Evolutionary conservation across 78 protist genomes (phyloP), one percentile per base, ranked within the genome.

Genomic region (Bigelowiella natans): DNA sequence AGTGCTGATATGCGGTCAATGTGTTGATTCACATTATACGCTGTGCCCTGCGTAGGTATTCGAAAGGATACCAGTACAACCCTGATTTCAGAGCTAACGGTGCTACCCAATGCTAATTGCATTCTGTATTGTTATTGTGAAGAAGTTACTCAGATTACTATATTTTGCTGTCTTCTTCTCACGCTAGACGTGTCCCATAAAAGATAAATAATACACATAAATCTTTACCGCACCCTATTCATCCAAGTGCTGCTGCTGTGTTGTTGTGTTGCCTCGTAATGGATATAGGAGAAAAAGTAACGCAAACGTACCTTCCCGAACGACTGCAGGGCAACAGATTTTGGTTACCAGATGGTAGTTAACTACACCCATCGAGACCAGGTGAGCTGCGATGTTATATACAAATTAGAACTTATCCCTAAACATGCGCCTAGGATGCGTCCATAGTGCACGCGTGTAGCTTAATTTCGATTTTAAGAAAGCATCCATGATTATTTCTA

Each of bases 51-150:
- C 73, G 34, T 51, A 51, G 73, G 73, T 51, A 51, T 18, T 51
- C 73, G 73, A 51, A 51, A 1, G 96, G 94, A 0, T 95, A 95
- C 93, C 85, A 90, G 82, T 95, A 95, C 83, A 93, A 93, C 82
- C 96, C 94, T 7, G 73, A 51, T 7, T 51, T 51, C 18, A 18
- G 18, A 18, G 34, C 7, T 26, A 51, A 51, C 7, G 73, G 73
- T 51, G 73, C 7, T 51, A 51, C 7, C 34, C n/a, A n/a, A n/a
- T n/a, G n/a, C n/a, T n/a, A n/a, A n/a, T n/a, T n/a, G n/a, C n/a
- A n/a, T n/a, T n/a, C n/a, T n/a, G n/a, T n/a, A n/a, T n/a, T n/a
- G n/a, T n/a, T n/a, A n/a, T n/a, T n/a, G n/a, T n/a, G n/a, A n/a
- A n/a, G n/a, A n/a, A n/a, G n/a, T n/a, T n/a, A n/a, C n/a, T n/a